phyloP scores from a whole-genome alignment of 805 yeast genomes.

The Starmerella vaccinii region DNA sequence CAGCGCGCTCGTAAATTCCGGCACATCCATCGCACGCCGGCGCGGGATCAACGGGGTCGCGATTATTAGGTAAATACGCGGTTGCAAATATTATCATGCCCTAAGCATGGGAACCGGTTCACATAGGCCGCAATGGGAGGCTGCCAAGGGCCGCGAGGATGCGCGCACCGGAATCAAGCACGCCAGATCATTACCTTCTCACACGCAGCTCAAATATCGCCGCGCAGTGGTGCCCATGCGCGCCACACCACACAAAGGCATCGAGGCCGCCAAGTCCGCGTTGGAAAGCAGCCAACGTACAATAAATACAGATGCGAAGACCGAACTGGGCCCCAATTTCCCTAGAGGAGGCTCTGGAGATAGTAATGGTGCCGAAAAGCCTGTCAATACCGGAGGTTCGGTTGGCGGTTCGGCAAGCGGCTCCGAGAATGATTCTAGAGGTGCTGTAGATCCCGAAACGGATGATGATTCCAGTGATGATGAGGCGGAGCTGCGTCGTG shows the following conservation, averaged over 20 bases:
- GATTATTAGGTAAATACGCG: conserved; percentile 4
- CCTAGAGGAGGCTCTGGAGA: no score
- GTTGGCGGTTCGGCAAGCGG: no score
- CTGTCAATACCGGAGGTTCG: no score
- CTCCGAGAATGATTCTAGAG: background rate
- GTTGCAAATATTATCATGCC: conserved; percentile 3
- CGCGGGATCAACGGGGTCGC: conserved; percentile 3
- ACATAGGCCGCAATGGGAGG: conserved; percentile 24
- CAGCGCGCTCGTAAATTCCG: conserved; percentile 31
- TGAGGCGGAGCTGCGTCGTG: conserved; percentile 11
- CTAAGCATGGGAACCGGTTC: conserved; percentile 22
- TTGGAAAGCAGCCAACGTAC: no score
- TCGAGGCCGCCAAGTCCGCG: background rate
- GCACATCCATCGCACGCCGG: conserved; percentile 15
- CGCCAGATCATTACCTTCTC: conserved; percentile 21
- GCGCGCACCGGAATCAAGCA: conserved; percentile 21
- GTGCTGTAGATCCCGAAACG: background rate
- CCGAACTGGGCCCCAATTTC: no score
- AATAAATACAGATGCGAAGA: no score
- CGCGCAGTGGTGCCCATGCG: background rate
- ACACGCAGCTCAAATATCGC: conserved; percentile 21
- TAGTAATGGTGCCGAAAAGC: no score
- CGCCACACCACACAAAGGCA: background rate
- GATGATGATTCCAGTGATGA: background rate
- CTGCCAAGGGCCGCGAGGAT: conserved; percentile 21